Percentiles rank a stretch among this genome's conserved stretches.
phyloP scores from a whole-genome alignment of 352 stramenopile species.

The Pythium plurisporium region DNA sequence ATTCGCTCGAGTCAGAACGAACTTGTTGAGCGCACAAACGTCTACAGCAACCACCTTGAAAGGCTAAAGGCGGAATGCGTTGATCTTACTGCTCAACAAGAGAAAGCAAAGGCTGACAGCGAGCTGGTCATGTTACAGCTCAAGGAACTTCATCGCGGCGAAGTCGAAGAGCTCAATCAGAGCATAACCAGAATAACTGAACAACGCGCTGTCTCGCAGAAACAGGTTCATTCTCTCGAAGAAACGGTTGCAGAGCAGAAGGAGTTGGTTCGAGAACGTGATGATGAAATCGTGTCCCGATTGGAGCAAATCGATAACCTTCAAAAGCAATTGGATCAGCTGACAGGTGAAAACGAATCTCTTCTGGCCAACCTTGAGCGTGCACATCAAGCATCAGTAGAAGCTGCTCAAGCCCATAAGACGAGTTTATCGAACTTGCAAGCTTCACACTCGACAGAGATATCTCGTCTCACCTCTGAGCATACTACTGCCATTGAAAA shows the following conservation, averaged over 20 bases:
- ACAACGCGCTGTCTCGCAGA: background rate
- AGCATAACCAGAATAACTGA: background rate
- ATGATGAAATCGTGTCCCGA: background rate
- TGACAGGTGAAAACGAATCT: background rate
- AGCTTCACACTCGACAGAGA: background rate
- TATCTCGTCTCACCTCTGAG: background rate
- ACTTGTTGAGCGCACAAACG: conserved; percentile 1
- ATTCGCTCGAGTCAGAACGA: conserved; percentile 13
- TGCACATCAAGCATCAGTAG: background rate
- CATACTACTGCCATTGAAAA: background rate
- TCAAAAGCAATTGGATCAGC: background rate
- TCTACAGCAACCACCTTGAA: background rate
- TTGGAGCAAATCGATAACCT: background rate
- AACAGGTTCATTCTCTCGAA: background rate
- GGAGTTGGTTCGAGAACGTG: conserved; percentile 1
- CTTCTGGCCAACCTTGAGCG: background rate
- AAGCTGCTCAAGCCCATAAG: background rate
- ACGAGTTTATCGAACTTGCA: background rate
- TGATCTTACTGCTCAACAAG: background rate
- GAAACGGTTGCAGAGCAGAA: background rate
- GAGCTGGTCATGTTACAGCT: background rate
- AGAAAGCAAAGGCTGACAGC: background rate
- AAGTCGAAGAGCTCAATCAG: background rate
- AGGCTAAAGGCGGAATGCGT: background rate
- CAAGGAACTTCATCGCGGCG: background rate